Conservation (phyloP, 306 rosid genomes). For the Myrica gale region DNA sequence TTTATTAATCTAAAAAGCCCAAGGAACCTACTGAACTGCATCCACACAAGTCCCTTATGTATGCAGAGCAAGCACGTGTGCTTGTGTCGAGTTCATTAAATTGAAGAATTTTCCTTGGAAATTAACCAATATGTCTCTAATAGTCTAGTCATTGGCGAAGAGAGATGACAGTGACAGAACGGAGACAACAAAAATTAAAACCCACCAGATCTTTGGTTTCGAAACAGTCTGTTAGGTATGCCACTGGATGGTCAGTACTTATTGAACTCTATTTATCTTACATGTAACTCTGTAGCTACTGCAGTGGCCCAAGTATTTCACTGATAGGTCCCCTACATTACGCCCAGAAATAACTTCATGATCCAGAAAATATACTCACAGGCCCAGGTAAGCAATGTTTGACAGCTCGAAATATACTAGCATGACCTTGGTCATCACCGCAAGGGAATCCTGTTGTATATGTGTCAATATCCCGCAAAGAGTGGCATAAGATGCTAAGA, state of each 20-base stretch:
- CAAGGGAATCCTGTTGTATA: conserved; percentile 84
- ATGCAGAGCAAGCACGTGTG: too few species aligned
- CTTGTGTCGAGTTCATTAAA: not conserved
- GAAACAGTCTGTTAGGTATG: not conserved
- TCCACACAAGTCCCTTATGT: not conserved
- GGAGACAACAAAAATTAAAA: not conserved
- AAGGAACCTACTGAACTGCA: conserved; percentile 15
- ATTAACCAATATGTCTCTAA: not conserved
- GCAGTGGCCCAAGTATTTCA: not conserved
- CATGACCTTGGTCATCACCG: conserved; percentile 89
- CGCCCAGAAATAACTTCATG: not conserved
- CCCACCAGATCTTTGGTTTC: not conserved
- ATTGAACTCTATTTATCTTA: conserved; percentile 2
- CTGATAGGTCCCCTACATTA: not conserved
- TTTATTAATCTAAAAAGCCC: conserved; percentile 9
- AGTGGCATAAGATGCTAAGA: conserved; percentile 88
- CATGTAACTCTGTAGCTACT: conserved; percentile 3
- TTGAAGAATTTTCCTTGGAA: not conserved
- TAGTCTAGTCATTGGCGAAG: not conserved
- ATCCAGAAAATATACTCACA: conserved; percentile 57
- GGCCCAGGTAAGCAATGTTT: conserved; percentile 96
- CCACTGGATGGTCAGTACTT: not conserved
- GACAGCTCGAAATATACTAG: conserved; percentile 68
- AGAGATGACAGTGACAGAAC: not conserved
- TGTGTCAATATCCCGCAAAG: conserved; percentile 82